Evolutionary conservation across 805 yeast species (phyloP).

Genomic region (Sugiyamaella lignohabitans): DNA sequence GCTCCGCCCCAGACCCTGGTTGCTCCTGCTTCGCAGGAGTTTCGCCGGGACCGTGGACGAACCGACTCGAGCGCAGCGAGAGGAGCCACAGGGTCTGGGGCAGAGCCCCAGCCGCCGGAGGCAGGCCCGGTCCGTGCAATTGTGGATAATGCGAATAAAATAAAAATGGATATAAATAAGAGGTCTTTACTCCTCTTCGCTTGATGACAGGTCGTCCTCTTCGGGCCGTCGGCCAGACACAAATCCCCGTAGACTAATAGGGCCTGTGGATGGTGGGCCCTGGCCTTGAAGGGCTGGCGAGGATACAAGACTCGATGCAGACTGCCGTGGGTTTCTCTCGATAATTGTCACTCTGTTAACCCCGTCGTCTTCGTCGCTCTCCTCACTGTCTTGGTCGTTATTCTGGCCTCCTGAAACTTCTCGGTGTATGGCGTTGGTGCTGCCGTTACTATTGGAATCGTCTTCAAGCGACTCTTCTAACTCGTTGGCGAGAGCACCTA

Average conservation of each 20-base stretch:
- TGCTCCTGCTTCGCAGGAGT: background rate
- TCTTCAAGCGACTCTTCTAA: constrained; percentile 25
- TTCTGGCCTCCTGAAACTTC: background rate
- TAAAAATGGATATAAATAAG: background rate
- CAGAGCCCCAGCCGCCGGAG: no score
- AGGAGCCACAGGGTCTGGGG: no score
- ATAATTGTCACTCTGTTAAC: constrained; percentile 2
- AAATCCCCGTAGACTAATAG: constrained; percentile 19
- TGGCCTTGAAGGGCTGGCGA: constrained; percentile 9
- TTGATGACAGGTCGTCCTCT: constrained; percentile 20
- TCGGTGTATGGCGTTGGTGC: background rate
- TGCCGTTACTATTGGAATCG: constrained; percentile 12
- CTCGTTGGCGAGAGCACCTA: constrained; percentile 29
- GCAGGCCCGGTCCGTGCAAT: no score
- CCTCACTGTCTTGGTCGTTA: constrained; percentile 5
- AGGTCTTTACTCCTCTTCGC: constrained; percentile 19
- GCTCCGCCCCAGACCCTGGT: background rate
- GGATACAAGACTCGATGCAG: constrained; percentile 1
- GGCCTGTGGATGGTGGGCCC: constrained; percentile 10
- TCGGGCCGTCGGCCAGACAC: constrained; percentile 14
- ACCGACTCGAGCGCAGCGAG: no score
- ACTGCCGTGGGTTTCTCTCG: background rate
- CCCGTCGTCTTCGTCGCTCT: constrained; percentile 14
- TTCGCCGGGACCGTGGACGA: no score
- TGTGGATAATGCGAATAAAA: no score